A percentile compares a stretch with the other conserved stretches of the same genome.
These are phyloP conservation scores for Aspergillus sp. DNA, from an alignment of 2,329 filamentous ascomycete species.

Conservation along the genomic window DNA sequence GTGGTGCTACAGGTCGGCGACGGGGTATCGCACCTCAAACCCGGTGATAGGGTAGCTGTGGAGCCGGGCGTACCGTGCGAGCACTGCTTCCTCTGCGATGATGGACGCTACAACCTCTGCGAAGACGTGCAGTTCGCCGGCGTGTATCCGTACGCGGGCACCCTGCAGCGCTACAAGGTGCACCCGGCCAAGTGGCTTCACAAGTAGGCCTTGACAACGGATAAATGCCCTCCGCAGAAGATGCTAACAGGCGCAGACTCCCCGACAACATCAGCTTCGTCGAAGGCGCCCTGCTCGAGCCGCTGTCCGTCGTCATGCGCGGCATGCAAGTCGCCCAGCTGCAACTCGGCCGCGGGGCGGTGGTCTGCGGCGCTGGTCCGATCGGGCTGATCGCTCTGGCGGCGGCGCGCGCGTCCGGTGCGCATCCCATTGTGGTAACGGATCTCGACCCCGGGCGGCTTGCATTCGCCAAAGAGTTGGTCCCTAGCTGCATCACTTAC, in stretches of 20 bases:
- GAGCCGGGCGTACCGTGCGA: conserved; percentile 66
- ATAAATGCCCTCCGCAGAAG: too few species aligned
- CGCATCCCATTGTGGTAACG: conserved; percentile 62
- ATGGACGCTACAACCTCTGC: conserved; percentile 64
- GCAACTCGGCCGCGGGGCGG: conserved; percentile 52
- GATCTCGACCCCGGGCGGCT: conserved; percentile 58
- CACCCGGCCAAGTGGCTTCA: conserved; percentile 62
- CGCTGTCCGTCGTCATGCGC: conserved; percentile 61
- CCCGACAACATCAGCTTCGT: conserved; percentile 56
- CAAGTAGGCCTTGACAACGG: conserved; percentile 19
- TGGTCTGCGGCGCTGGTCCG: conserved; percentile 62
- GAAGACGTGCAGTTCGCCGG: conserved; percentile 61
- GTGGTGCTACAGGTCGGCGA: conserved; percentile 57
- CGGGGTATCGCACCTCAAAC: conserved; percentile 52
- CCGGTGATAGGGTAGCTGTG: conserved; percentile 63
- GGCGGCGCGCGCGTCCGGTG: conserved; percentile 59
- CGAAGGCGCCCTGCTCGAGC: conserved; percentile 63
- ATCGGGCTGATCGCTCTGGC: conserved; percentile 61
- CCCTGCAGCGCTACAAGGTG: conserved; percentile 60
- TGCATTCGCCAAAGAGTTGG: conserved; percentile 56
- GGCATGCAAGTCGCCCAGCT: conserved; percentile 56
- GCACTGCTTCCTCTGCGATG: conserved; percentile 57
- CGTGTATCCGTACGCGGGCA: conserved; percentile 60
- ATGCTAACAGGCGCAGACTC: conserved; percentile 29
- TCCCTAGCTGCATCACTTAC: conserved; percentile 55